Evolutionary conservation across 192 early-diverging fungal genomes (phyloP).

Genomic region (Entomortierella chlamydospora): DNA sequence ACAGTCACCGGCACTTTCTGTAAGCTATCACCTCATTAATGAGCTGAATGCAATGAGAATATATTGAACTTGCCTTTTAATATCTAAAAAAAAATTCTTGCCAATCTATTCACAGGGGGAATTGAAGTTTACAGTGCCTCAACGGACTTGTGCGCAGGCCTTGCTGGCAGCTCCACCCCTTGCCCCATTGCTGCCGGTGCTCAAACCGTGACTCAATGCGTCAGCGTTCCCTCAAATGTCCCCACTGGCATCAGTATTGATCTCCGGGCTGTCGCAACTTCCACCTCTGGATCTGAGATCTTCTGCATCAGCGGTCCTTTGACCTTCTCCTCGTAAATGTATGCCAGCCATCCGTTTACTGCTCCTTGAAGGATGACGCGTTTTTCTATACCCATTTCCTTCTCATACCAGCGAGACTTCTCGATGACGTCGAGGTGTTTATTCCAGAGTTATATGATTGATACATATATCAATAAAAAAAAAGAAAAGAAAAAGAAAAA

Average conservation of each 20-base stretch:
- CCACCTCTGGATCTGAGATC: slow-evolving; percentile 7
- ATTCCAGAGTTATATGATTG: not conserved
- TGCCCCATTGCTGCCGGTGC: slow-evolving; percentile 43
- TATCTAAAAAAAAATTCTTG: too few species aligned
- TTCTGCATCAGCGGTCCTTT: slow-evolving; percentile 52
- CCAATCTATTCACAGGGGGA: slow-evolving; percentile 19
- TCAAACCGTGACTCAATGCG: slow-evolving; percentile 35
- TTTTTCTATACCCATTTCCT: too few species aligned
- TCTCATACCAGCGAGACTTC: too few species aligned
- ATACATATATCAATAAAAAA: not conserved
- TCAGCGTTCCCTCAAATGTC: slow-evolving; percentile 44
- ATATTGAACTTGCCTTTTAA: too few species aligned
- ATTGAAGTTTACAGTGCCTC: slow-evolving; percentile 37
- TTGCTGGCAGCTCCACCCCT: slow-evolving; percentile 38
- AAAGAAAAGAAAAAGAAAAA: too few species aligned
- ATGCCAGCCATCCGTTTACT: too few species aligned
- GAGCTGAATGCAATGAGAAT: too few species aligned
- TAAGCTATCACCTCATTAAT: slow-evolving; percentile 5
- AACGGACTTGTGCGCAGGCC: slow-evolving; percentile 31
- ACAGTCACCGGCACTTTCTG: slow-evolving; percentile 35
- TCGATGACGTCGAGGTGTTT: not conserved
- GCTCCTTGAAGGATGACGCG: too few species aligned
- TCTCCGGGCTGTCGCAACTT: slow-evolving; percentile 36
- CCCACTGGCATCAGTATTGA: slow-evolving; percentile 31
- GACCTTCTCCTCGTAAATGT: not conserved